phyloP scores from a whole-genome alignment of 331 rosid genomes.

The Arachis monticola region DNA sequence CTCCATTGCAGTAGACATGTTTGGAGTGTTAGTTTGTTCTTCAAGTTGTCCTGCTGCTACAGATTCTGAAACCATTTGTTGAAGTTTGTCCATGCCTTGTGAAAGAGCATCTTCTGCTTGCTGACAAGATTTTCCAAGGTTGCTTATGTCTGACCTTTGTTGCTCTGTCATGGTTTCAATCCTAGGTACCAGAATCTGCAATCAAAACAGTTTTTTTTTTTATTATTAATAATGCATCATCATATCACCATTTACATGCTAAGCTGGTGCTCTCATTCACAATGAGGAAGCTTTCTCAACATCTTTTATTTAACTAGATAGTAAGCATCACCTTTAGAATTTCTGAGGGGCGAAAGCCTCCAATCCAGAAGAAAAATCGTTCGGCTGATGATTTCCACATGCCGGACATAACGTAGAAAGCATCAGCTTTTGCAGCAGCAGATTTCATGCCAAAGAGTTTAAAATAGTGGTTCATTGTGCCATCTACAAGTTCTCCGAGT shows the following conservation, averaged over 20 bases:
- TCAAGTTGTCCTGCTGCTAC: conserved; percentile 60
- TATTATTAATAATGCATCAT: conserved; percentile 11
- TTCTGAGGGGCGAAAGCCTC: conserved; percentile 98
- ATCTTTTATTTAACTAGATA: neutral
- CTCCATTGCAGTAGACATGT: conserved; percentile 77
- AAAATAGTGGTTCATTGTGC: conserved; percentile 71
- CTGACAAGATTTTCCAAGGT: conserved; percentile 75
- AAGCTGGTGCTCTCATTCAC: too few relatives aligned
- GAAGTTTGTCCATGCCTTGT: conserved; percentile 93
- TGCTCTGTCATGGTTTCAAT: conserved; percentile 68
- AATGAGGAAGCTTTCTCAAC: neutral
- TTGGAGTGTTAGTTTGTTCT: conserved; percentile 59
- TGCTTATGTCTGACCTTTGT: conserved; percentile 56
- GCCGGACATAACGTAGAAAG: conserved; percentile 79
- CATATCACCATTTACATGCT: neutral
- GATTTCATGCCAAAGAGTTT: conserved; percentile 79
- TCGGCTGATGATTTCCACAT: conserved; percentile 93
- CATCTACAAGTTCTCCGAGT: conserved; percentile 70
- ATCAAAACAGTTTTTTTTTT: neutral
- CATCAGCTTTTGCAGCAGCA: conserved; percentile 82
- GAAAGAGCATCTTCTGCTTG: conserved; percentile 97
- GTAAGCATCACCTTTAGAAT: conserved; percentile 72
- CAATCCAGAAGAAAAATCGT: conserved; percentile 88
- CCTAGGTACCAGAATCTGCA: conserved; percentile 78
- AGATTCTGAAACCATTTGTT: conserved; percentile 60